These are phyloP conservation scores for Diplotaxis tenuifolia DNA, from an alignment of 345 rosid genomes.

Conservation along the genomic window DNA sequence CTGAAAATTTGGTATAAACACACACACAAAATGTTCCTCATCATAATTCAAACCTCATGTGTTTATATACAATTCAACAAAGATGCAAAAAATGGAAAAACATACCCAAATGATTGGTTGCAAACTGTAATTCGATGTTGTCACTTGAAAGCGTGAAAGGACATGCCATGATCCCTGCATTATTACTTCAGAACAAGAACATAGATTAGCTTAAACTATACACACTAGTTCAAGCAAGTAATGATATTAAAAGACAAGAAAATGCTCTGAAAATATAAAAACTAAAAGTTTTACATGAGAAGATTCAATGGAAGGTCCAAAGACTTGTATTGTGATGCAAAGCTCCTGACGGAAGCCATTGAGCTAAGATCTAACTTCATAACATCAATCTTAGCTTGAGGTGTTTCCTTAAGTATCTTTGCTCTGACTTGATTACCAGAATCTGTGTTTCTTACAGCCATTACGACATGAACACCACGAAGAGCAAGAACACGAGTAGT, in stretches of 20 bases:
- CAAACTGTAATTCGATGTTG: constrained; percentile 54
- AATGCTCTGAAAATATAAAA: background rate
- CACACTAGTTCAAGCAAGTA: constrained; percentile 7
- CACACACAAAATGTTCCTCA: background rate
- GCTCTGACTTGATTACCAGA: constrained; percentile 57
- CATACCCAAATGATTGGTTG: constrained; percentile 65
- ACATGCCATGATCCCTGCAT: constrained; percentile 67
- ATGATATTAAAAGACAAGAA: background rate
- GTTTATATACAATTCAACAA: background rate
- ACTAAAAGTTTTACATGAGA: constrained; percentile 39
- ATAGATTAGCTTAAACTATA: background rate
- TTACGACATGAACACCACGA: constrained; percentile 67
- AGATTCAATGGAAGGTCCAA: constrained; percentile 47
- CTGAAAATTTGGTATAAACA: constrained; percentile 38
- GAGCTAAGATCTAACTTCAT: constrained; percentile 84
- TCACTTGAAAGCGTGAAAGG: constrained; percentile 55
- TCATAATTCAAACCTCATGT: too few species aligned
- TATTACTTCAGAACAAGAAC: constrained; percentile 44
- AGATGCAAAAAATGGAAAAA: background rate
- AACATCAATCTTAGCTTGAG: constrained; percentile 60
- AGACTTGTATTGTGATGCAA: constrained; percentile 45
- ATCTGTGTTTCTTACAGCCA: constrained; percentile 65
- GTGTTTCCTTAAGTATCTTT: constrained; percentile 52
- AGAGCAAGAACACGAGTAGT: constrained; percentile 73
- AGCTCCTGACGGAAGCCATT: constrained; percentile 56